phyloP scores from a whole-genome alignment of 331 rosid species.

The Quercus lobata region DNA sequence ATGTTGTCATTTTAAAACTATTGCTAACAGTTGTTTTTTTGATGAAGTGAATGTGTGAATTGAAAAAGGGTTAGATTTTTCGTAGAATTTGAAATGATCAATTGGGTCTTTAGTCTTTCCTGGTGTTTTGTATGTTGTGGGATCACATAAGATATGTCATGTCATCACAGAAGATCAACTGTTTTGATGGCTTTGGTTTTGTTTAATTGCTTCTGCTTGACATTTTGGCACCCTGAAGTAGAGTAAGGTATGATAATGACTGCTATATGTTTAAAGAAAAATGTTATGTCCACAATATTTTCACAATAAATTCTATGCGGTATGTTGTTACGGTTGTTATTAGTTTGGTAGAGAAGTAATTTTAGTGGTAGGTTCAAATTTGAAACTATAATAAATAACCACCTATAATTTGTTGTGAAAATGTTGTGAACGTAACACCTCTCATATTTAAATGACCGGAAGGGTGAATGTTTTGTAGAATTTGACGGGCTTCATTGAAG shows the following conservation, averaged over 20 bases:
- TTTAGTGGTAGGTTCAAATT: too few relatives aligned
- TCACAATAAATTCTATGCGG: too few relatives aligned
- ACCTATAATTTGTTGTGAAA: too few relatives aligned
- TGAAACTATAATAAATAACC: too few relatives aligned
- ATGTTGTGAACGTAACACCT: fast-evolving
- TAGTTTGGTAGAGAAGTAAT: too few relatives aligned
- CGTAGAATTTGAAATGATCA: not conserved
- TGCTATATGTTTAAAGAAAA: too few relatives aligned
- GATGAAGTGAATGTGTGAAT: not conserved
- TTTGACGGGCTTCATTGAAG: too few relatives aligned
- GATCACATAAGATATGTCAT: not conserved
- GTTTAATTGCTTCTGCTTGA: not conserved
- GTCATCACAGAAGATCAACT: not conserved
- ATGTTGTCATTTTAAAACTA: not conserved
- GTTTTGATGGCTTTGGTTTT: not conserved
- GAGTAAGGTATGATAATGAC: too few relatives aligned
- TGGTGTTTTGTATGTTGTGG: not conserved
- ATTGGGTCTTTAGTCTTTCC: not conserved
- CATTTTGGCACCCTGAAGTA: too few relatives aligned
- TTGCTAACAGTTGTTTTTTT: not conserved
- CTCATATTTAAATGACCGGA: too few relatives aligned
- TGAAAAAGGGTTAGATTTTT: not conserved
- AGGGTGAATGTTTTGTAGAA: too few relatives aligned
- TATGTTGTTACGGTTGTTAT: too few relatives aligned
- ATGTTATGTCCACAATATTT: fast-evolving